Percentiles rank a stretch among this genome's conserved stretches.
Conservation (phyloP, 208 protist genomes). For the Novymonas esmeraldas region DNA sequence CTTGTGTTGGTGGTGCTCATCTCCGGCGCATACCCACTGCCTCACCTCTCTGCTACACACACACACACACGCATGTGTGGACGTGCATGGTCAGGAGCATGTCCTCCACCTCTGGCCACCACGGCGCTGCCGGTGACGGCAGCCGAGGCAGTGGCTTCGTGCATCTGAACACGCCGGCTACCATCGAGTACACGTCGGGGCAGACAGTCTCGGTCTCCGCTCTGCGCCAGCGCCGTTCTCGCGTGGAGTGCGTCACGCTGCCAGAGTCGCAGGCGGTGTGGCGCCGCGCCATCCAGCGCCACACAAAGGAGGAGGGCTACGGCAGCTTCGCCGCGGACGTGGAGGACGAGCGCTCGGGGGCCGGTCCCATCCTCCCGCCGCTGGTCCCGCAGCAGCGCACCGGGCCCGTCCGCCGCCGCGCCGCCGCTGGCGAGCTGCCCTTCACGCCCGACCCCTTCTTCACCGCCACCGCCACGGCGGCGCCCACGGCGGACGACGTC, state of each 20-base stretch:
- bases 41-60: background rate
- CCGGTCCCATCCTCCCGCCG: slow-evolving; percentile 58
- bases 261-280: slow-evolving; percentile 54
- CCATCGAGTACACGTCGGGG: slow-evolving; percentile 73
- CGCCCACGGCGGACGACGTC: background rate
- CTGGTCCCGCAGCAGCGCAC: slow-evolving; percentile 36
- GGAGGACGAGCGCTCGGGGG: slow-evolving; percentile 64
- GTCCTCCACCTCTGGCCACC: background rate
- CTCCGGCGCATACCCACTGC: no score
- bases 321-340: slow-evolving; percentile 61
- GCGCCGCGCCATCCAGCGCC: slow-evolving; percentile 54
- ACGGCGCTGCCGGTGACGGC: background rate
- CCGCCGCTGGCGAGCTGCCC: background rate
- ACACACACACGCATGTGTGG: background rate
- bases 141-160: slow-evolving; percentile 79
- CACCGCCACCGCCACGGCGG: background rate
- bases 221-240: slow-evolving; percentile 42
- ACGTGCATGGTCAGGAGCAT: background rate
- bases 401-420: slow-evolving; percentile 20
- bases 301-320: slow-evolving; percentile 52
- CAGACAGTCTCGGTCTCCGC: slow-evolving; percentile 67
- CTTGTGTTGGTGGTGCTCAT: no score
- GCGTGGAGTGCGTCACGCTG: slow-evolving; percentile 75
- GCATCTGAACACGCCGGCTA: slow-evolving; percentile 85
- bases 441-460: slow-evolving; percentile 14